Evolutionary conservation across 768 basidiomycete genomes (phyloP).

Genomic region (Xerocomus spinulosus): DNA sequence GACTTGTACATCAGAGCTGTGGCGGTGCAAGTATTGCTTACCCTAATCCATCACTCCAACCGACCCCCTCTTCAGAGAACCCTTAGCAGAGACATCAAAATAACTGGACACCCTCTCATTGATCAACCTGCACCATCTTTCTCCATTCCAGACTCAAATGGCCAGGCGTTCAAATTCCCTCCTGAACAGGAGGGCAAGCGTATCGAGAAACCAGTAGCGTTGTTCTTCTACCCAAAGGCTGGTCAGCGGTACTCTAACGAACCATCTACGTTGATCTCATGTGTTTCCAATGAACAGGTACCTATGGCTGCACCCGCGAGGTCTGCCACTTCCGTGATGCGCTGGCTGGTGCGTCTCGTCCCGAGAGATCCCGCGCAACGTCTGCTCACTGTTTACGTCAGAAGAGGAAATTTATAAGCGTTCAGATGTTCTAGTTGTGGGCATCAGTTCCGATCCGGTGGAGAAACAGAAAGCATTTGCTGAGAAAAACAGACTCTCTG

Average conservation of each 20-base stretch:
- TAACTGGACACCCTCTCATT: slow-evolving; percentile 47
- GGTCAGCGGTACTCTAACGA: slow-evolving; percentile 37
- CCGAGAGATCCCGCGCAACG: neutral
- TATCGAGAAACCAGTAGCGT: slow-evolving; percentile 47
- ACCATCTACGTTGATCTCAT: neutral
- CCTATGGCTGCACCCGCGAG: slow-evolving; percentile 76
- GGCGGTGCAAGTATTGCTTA: too few relatives aligned
- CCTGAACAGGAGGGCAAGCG: slow-evolving; percentile 46
- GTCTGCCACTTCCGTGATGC: slow-evolving; percentile 83
- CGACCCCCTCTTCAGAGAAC: slow-evolving; percentile 5
- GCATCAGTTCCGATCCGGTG: slow-evolving; percentile 69
- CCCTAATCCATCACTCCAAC: too few relatives aligned
- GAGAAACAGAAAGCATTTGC: slow-evolving; percentile 72
- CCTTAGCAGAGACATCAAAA: too few relatives aligned
- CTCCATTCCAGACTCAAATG: slow-evolving; percentile 60
- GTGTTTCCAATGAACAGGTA: slow-evolving; percentile 38
- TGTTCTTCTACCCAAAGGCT: slow-evolving; percentile 79
- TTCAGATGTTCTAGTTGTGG: slow-evolving; percentile 62
- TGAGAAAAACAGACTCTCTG: slow-evolving; percentile 62
- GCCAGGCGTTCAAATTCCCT: slow-evolving; percentile 53
- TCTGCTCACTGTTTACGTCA: slow-evolving; percentile 20
- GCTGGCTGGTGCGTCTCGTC: slow-evolving; percentile 46
- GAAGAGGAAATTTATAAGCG: slow-evolving; percentile 64
- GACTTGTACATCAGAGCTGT: neutral
- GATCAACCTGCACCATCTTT: slow-evolving; percentile 64